Percentiles rank a stretch among this genome's conserved stretches.
These are phyloP conservation scores for Chaetomium fimeti DNA, from an alignment of 495 filamentous ascomycete species.

Conservation along the genomic window DNA sequence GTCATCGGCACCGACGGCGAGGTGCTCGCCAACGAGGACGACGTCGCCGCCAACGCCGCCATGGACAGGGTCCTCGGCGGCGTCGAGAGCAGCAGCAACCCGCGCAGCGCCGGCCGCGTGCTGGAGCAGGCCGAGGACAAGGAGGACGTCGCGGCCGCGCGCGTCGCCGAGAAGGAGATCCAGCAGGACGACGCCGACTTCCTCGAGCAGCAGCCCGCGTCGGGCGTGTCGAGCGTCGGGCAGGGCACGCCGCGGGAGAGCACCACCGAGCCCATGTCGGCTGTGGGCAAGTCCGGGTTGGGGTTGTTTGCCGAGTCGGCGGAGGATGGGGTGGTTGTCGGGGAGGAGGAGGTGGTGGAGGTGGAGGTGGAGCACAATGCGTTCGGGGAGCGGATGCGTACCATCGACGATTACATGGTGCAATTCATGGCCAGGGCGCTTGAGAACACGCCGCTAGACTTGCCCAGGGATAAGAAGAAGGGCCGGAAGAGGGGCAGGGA, in stretches of 20 bases:
- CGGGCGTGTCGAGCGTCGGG: slow-evolving; percentile 44
- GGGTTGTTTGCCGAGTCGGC: slow-evolving; percentile 43
- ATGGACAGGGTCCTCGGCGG: slow-evolving; percentile 83
- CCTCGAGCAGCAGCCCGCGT: slow-evolving; percentile 65
- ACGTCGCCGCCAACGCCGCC: slow-evolving; percentile 67
- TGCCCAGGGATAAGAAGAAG: slow-evolving; percentile 77
- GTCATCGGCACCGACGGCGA: slow-evolving; percentile 62
- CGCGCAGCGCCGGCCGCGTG: slow-evolving; percentile 54
- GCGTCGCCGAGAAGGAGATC: slow-evolving; percentile 83
- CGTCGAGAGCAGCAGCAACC: slow-evolving; percentile 46
- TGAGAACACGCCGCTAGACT: slow-evolving; percentile 72
- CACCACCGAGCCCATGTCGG: slow-evolving; percentile 26
- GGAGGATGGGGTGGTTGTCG: slow-evolving; percentile 23
- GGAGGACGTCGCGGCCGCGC: slow-evolving; percentile 86
- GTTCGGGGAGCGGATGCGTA: slow-evolving; percentile 55
- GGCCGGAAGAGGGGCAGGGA: slow-evolving; percentile 39
- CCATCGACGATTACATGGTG: slow-evolving; percentile 84
- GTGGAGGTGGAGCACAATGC: slow-evolving; percentile 54
- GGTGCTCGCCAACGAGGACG: slow-evolving; percentile 56
- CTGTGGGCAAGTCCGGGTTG: slow-evolving; percentile 38
- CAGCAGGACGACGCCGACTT: slow-evolving; percentile 90
- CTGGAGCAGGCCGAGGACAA: slow-evolving; percentile 88
- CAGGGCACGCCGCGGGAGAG: slow-evolving; percentile 51
- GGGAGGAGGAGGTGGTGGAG: slow-evolving; percentile 33
- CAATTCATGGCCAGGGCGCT: slow-evolving; percentile 72